These are phyloP conservation scores for Zygoascus tannicola DNA, from an alignment of 805 yeast genomes.

Conservation along the genomic window DNA sequence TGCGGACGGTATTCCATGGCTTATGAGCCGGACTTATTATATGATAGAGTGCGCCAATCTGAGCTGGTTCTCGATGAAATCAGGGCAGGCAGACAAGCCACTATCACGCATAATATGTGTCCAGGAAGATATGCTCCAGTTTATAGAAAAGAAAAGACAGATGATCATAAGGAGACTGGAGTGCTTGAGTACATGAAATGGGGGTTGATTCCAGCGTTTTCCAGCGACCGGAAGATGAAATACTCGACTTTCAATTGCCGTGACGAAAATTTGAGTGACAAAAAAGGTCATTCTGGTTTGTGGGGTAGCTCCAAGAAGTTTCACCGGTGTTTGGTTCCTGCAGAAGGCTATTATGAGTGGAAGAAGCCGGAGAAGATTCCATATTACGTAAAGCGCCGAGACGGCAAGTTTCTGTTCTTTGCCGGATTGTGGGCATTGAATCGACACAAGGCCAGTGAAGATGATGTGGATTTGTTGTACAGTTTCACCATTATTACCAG, in stretches of 20 bases:
- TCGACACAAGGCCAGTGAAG: constrained; percentile 5
- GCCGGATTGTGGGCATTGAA: constrained; percentile 46
- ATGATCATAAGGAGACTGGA: neutral
- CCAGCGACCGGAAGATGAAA: constrained; percentile 16
- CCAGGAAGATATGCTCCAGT: constrained; percentile 20
- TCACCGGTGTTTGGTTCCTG: constrained; percentile 64
- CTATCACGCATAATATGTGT: constrained; percentile 18
- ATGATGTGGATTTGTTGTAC: constrained; percentile 24
- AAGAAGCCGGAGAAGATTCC: constrained; percentile 43
- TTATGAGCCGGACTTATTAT: neutral
- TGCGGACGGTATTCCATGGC: neutral
- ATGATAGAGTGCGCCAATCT: neutral
- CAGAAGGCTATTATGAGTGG: constrained; percentile 89
- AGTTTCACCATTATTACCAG: constrained; percentile 70
- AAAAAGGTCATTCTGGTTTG: constrained; percentile 33
- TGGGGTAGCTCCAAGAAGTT: constrained; percentile 48
- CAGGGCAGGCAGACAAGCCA: constrained; percentile 16
- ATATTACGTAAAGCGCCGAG: constrained; percentile 50
- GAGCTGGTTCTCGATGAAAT: constrained; percentile 16
- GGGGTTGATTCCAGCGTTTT: constrained; percentile 58
- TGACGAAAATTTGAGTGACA: constrained; percentile 41
- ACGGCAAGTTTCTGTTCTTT: constrained; percentile 46
- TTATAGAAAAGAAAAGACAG: constrained; percentile 10
- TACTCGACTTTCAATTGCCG: constrained; percentile 56
- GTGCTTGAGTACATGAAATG: constrained; percentile 55